phyloP scores from a whole-genome alignment of 2,329 filamentous ascomycete genomes.

The Pseudogymnoascus sp. region DNA sequence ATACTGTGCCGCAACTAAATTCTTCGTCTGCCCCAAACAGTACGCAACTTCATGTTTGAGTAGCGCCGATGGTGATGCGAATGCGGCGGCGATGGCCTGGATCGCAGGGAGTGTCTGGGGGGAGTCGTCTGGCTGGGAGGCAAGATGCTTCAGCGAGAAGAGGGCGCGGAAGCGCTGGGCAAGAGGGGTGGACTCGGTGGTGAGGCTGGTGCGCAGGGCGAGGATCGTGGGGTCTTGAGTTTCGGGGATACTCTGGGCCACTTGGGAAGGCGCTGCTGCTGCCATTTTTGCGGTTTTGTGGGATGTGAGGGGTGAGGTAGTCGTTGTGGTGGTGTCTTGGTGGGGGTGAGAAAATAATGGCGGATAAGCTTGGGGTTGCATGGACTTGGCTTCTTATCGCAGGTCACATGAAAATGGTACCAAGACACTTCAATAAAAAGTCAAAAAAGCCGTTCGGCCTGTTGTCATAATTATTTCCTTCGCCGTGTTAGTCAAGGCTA shows the following conservation, averaged over 20 bases:
- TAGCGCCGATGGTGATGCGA: conserved; percentile 77
- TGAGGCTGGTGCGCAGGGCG: conserved; percentile 65
- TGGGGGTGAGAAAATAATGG: conserved; percentile 11
- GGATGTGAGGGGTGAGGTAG: neutral
- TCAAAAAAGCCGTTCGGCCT: neutral
- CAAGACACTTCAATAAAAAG: neutral
- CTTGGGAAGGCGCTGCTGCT: neutral
- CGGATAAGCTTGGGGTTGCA: neutral
- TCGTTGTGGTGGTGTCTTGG: neutral
- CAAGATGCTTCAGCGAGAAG: conserved; percentile 94
- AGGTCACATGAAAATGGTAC: neutral
- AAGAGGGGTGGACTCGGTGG: conserved; percentile 73
- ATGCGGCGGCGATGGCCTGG: conserved; percentile 81
- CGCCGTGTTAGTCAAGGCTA: neutral
- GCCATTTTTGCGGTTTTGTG: conserved; percentile 8
- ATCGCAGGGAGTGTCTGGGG: conserved; percentile 53
- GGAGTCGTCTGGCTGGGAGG: conserved; percentile 56
- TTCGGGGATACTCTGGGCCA: neutral
- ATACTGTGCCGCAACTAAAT: conserved; percentile 65
- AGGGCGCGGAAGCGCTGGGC: conserved; percentile 90
- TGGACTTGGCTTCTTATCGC: conserved; percentile 10
- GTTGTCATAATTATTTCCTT: neutral
- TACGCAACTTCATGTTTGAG: conserved; percentile 97
- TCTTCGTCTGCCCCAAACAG: conserved; percentile 86
- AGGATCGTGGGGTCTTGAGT: conserved; percentile 34